Base-by-base conservation (phyloP, 768 basidiomycete species). In the Lactarius deliciosus region DNA sequence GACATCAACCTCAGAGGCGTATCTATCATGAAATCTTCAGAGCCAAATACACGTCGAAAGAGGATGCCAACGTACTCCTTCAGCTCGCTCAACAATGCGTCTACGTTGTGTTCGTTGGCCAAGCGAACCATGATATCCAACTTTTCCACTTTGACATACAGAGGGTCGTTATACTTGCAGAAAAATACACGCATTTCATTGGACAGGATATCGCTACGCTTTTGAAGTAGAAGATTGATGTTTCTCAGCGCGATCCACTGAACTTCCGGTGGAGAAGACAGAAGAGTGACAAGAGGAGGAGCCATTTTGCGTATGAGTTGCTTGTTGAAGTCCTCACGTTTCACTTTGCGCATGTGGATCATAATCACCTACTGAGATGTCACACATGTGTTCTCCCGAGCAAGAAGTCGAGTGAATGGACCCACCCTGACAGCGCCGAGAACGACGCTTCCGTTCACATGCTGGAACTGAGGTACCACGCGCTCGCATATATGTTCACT, bases 101-200 rank as follows among this genome's bases (percentile, higher is more conserved):
- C 95, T 1, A 96, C 92, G 72, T 98, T 99, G 76, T 85, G 88
- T 68, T 98, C 96, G 25, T 82, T 84, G 15, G 94, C 95, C 64
- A 99, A 79, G 63, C 94, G 83, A 60, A 98, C 92, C 97, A 99
- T 99, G 75, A 98, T 97, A 72, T 98, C 97, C 70, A 99, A 79
- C 77, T 99, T 98, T 77, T 98, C 97, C 61, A 98, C 86, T 77
- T 99, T 99, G 76, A 98, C 96, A 73, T 98, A 99, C n/a, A 96
- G 79, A 6, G 96, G 96, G 74, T 99, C 96, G 74, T 98, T 98
- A 79, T 99, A 98, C 77, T 99, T 99, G 87, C 96, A 98, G 82
- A 98, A 99, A 77, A 99, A 99, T 22, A 99, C 97, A 55, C 96
- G 85, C 93, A 99, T 96, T 77, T 99, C 96, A 77, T 92, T 97